Evolutionary conservation across 2,329 filamentous ascomycete genomes (phyloP), one percentile per base, ranked within the genome.

Genomic region (Talaromyces albobiverticillius): DNA sequence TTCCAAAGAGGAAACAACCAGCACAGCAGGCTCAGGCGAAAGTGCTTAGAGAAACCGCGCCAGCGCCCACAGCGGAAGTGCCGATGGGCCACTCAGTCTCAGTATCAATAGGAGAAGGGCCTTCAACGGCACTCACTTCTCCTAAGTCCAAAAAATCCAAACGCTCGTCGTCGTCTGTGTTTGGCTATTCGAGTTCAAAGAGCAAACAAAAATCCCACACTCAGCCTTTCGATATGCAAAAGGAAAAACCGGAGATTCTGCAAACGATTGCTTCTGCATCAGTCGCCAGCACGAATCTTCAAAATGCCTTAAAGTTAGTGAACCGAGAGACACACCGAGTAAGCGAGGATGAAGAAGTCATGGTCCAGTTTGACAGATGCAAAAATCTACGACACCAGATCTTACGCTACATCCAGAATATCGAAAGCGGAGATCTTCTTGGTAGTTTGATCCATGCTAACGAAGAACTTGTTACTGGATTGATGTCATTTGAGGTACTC

Each of bases 401-500:
- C 26, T 69, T 97, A 36, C 87, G 91, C 53, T 97, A 96, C 69
- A 96, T 97, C 59, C 90, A 97, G 66, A 82, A 91, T 48, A 88
- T 97, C 11, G 90, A 96, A 68, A 87, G 85, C 8, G 93, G 97
- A 66, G 86, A 97, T 65, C 96, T 89, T 80, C 85, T 99, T 8
- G 94, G 93, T 40, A 87, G 90, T 57, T 80, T 99, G 4, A 85
- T 99, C 16, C 90, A 94, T 64, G 92, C 93, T 60, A 97, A 99
- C 64, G 94, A 99, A 64, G 89, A 95, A 71, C 85, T 99, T n/a
- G 89, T 97, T 38, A 87, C 87, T 58, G 90, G 92, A 1, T 80
- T 99, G 54, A 96, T 95, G 83, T 89, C 91, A 0, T 99, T 91
- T 66, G 93, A 97, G 72, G 89, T 96, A 62, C 83, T 97, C 59